These are phyloP conservation scores for Wallacemonas collosoma DNA, from an alignment of 208 protist species.

Conservation along the genomic window DNA sequence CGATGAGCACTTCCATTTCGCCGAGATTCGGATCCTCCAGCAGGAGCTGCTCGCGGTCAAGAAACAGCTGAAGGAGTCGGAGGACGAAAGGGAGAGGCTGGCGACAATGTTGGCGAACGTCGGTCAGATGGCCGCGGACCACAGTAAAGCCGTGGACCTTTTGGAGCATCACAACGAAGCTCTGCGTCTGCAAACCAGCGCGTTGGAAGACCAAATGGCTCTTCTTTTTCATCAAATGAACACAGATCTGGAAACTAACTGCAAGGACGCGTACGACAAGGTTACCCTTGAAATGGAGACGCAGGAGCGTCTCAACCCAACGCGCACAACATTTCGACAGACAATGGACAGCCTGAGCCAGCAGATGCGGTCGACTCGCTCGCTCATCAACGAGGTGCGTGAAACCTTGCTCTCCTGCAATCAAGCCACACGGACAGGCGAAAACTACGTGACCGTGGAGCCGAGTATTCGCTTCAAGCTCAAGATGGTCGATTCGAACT, in stretches of 20 bases:
- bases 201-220: slow-evolving; percentile 92
- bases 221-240: slow-evolving; percentile 90
- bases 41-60: slow-evolving; percentile 68
- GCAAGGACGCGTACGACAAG: slow-evolving; percentile 75
- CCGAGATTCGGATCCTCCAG: slow-evolving; percentile 82
- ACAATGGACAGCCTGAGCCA: slow-evolving; percentile 90
- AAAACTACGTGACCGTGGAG: slow-evolving; percentile 81
- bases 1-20: slow-evolving; percentile 91
- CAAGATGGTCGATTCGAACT: slow-evolving; percentile 89
- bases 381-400: slow-evolving; percentile 78
- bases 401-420: slow-evolving; percentile 63
- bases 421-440: slow-evolving; percentile 50
- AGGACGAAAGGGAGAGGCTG: slow-evolving; percentile 63
- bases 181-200: slow-evolving; percentile 79
- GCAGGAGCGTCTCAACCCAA: slow-evolving; percentile 80
- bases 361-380: slow-evolving; percentile 73
- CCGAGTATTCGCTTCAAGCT: slow-evolving; percentile 88
- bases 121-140: slow-evolving; percentile 73
- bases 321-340: slow-evolving; percentile 82
- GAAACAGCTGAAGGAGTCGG: slow-evolving; percentile 49
- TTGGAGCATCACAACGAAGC: slow-evolving; percentile 86
- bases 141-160: slow-evolving; percentile 79
- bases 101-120: slow-evolving; percentile 82
- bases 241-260: slow-evolving; percentile 72
- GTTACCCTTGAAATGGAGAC: slow-evolving; percentile 73